Conservation (phyloP, 2,329 filamentous ascomycete genomes). For the Emericellopsis cladophorae region DNA sequence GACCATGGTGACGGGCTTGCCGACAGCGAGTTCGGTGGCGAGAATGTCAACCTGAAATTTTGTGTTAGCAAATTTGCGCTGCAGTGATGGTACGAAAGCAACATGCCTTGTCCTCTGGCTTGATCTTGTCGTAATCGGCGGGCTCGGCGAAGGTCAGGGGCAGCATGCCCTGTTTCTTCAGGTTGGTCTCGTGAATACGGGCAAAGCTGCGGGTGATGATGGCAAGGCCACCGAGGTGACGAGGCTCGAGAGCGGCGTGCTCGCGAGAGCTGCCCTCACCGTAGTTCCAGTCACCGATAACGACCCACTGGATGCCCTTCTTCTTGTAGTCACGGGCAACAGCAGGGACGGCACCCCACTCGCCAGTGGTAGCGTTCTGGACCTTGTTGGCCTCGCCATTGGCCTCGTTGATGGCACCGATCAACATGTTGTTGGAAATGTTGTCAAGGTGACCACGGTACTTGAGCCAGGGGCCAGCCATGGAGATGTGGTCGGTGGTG, state of each 20-base stretch:
- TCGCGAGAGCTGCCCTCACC: constrained; percentile 96
- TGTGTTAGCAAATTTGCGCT: constrained; percentile 8
- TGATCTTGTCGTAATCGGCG: constrained; percentile 95
- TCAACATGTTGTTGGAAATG: constrained; percentile 99
- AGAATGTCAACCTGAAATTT: constrained; percentile 58
- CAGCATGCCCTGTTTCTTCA: constrained; percentile 99
- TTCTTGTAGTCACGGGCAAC: constrained; percentile 98
- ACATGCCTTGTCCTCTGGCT: constrained; percentile 69
- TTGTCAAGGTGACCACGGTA: constrained; percentile 98
- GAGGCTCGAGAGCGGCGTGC: constrained; percentile 94
- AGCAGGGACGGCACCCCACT: constrained; percentile 79
- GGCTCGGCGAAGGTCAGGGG: constrained; percentile 90
- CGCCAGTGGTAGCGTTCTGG: constrained; percentile 75
- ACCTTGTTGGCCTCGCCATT: constrained; percentile 98
- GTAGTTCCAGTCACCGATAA: constrained; percentile 99
- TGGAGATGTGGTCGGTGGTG: constrained; percentile 93
- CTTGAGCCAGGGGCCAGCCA: constrained; percentile 95
- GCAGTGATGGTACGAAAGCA: neutral
- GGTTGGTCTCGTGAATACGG: constrained; percentile 99
- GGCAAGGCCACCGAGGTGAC: constrained; percentile 90
- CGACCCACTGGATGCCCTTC: constrained; percentile 92
- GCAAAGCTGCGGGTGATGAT: constrained; percentile 95
- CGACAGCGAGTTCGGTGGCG: constrained; percentile 80
- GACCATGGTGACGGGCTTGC: constrained; percentile 81
- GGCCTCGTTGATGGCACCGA: constrained; percentile 89